Base-by-base conservation (phyloP, 1,284 basidiomycete species). In the Bjerkandera adusta region DNA sequence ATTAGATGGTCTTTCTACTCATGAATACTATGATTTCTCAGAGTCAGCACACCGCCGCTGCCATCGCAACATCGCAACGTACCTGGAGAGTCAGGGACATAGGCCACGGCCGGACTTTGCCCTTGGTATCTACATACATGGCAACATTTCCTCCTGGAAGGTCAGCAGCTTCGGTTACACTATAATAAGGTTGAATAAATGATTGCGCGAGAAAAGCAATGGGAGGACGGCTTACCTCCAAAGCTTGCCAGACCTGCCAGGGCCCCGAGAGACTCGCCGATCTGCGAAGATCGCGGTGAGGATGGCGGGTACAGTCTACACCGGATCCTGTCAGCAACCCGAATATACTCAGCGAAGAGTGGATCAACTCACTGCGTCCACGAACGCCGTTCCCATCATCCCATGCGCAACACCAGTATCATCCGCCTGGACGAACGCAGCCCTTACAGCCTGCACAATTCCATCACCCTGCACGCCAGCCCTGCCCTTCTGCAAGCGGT, bases 71-170 rank as follows among this genome's bases (percentile, higher is more conserved):
- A 35, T 33, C 21, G 12, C 16, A 4, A 25, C 45, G 13, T 25
- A 51, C 50, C 42, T 51, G 38, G 7, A 51, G 22, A 15, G 43
- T 15, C 36, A 51, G 13, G 7, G 46, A 44, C 16, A 38, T 12
- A 5, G 50, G 50, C 50, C 50, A 51, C 20, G 50, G 50, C n/a
- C 41, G 39, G 12, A 51, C 20, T 6, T 37, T 24, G 16, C 45
- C 50, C n/a, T 40, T 7, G 26, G 42, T 8, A 21, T 47, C 39
- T 13, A 46, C 16, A 20, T 48, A 51, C 25, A 43, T 22, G 6
- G 40, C 36, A 10, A n/a, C 25, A 6, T 33, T 7, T 24, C 15
- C 5, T 13, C 11, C 20, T 4, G 21, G 13, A 10, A 18, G 21
- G 43, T 30, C 24, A 8, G 21, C 8, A n/a, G 2, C 13, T 15